Percentiles rank a stretch among this genome's conserved stretches.
phyloP scores from a whole-genome alignment of 495 filamentous ascomycete genomes.

The Barbatosphaeria neglecta region DNA sequence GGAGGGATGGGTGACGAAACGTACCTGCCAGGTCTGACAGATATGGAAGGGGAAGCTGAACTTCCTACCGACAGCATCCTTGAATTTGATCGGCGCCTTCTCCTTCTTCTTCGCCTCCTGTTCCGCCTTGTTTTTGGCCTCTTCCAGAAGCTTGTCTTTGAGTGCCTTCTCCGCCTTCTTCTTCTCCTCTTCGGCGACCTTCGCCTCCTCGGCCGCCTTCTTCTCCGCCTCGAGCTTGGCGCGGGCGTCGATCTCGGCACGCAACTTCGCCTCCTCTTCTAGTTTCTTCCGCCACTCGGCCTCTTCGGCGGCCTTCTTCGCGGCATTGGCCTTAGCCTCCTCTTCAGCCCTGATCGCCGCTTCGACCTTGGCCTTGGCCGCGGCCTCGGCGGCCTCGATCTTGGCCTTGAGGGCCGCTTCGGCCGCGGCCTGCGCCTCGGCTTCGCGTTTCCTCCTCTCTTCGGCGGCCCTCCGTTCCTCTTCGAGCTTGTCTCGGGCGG shows the following conservation, averaged over 20 bases:
- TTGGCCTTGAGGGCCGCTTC: conserved; percentile 27
- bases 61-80: conserved; percentile 75
- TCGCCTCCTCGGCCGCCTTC: conserved; percentile 10
- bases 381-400: conserved; percentile 22
- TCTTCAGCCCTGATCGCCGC: conserved; percentile 26
- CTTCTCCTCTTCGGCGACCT: conserved; percentile 19
- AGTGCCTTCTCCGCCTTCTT: conserved; percentile 33
- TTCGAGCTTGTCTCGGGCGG: conserved; percentile 23
- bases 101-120: conserved; percentile 41
- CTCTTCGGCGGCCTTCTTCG: conserved; percentile 34
- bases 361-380: conserved; percentile 30
- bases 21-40: conserved; percentile 70
- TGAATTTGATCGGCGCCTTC: conserved; percentile 59
- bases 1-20: conserved; percentile 11
- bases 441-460: conserved; percentile 40
- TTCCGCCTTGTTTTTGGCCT: conserved; percentile 37
- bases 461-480: conserved; percentile 34
- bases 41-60: conserved; percentile 77
- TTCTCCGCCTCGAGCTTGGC: conserved; percentile 29
- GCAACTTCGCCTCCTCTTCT: conserved; percentile 31
- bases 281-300: conserved; percentile 30
- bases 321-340: conserved; percentile 27
- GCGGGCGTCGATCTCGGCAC: conserved; percentile 30
- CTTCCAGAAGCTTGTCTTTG: conserved; percentile 32
- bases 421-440: conserved; percentile 31